phyloP scores from a whole-genome alignment of 495 filamentous ascomycete species.

The Penicillium subrubescens region DNA sequence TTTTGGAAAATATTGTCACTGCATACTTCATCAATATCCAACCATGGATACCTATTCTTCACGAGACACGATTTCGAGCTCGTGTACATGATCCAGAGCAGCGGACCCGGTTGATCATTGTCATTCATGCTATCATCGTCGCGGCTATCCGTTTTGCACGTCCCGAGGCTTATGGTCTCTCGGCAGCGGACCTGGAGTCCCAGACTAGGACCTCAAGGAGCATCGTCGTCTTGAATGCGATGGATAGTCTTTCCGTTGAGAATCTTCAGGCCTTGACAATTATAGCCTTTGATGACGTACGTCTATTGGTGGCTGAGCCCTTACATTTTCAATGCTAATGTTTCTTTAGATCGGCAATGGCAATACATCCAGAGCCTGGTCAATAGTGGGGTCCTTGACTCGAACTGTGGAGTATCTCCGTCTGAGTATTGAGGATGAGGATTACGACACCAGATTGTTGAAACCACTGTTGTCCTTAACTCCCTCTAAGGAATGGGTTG shows the following conservation, averaged over 20 bases:
- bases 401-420: conserved; percentile 1
- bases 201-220: conserved; percentile 5
- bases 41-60: conserved; percentile 45
- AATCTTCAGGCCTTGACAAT: conserved; percentile 44
- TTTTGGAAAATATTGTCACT: conserved; percentile 33
- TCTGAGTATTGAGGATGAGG: not conserved
- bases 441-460: not conserved
- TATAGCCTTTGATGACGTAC: conserved; percentile 36
- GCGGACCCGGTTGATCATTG: not conserved
- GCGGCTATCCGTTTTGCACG: not conserved
- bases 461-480: not conserved
- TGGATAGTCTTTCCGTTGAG: conserved; percentile 40
- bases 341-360: conserved; percentile 12
- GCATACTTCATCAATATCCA: conserved; percentile 36
- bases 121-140: conserved; percentile 17
- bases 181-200: conserved; percentile 1
- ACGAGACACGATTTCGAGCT: conserved; percentile 34
- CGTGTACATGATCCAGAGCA: conserved; percentile 20
- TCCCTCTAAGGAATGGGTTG: conserved; percentile 36
- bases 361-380: conserved; percentile 6
- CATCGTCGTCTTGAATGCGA: conserved; percentile 34
- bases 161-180: not conserved
- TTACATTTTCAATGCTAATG: too few relatives aligned
- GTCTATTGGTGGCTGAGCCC: not conserved
- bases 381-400: conserved; percentile 7